Evolutionary conservation across 345 rosid species (phyloP), one percentile per base, ranked within the genome.

Genomic region (Mangifera indica): DNA sequence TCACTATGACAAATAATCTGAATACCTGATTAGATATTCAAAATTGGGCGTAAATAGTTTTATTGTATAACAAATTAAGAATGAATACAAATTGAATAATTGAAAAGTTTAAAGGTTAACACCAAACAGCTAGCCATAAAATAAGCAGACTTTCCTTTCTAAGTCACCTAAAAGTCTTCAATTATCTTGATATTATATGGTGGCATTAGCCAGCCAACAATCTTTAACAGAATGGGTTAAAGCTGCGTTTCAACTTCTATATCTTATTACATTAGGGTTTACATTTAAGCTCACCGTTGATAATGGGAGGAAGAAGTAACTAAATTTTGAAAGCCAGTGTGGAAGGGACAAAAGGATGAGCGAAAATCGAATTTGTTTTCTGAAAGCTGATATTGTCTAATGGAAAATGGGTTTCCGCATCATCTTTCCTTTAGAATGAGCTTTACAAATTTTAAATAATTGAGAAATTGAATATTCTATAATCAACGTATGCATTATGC

Each of bases 391-490:
- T 40, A 65, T 3, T 66, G 17, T 71, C 3, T 10, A 10, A 52
- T 42, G 57, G 32, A 48, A 76, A 59, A 66, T 70, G 79, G 71
- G 14, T 48, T 49, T 64, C 54, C 67, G 71, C 63, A 42, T 76
- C 79, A 76, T 12, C 73, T 68, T 49, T 48, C 10, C 24, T 24
- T 52, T 0, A 32, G 74, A n/a, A n/a, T n/a, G n/a, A n/a, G n/a
- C n/a, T n/a, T n/a, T n/a, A n/a, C n/a, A n/a, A n/a, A n/a, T n/a
- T n/a, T n/a, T n/a, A n/a, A n/a, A n/a, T n/a, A n/a, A n/a, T n/a
- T n/a, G n/a, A n/a, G n/a, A n/a, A n/a, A n/a, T n/a, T n/a, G n/a
- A n/a, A n/a, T n/a, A n/a, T n/a, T n/a, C n/a, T n/a, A n/a, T n/a
- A n/a, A n/a, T n/a, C n/a, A n/a, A n/a, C n/a, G n/a, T n/a, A n/a